Evolutionary conservation across 306 rosid genomes (phyloP), one percentile per base, ranked within the genome.

Genomic region (Lathyrus aphaca): DNA sequence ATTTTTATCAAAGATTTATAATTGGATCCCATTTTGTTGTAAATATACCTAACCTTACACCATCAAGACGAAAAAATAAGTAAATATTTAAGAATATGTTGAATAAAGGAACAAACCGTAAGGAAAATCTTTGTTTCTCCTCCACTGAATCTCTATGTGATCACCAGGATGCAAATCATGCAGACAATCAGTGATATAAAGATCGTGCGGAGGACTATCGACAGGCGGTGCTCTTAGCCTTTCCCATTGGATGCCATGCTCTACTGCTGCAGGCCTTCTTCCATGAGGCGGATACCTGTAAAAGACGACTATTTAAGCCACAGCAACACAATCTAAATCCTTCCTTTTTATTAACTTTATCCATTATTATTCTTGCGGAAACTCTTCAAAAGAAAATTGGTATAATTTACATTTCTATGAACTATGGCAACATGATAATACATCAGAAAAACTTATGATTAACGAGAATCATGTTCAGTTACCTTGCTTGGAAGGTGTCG

Each of bases 401-500:
- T 18, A 18, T 2, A 21, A 15, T 10, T 37, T 43, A 27, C 65
- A 18, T 25, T 48, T 6, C 40, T 25, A n/a, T 61, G 73, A 23
- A 15, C n/a, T 13, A 69, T 27, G 40, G 21, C 55, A 64, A 68
- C 56, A 56, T 30, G 6, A 56, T 30, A 9, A 60, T 23, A 5
- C 37, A 61, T 23, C 8, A 23, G 60, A 54, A 12, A 73, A 51
- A 32, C 35, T 43, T 23, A 61, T 37, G 74, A 70, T 64, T 42
- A 76, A 23, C 57, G 11, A 21, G 35, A 44, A 55, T 54, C 59
- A 58, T 27, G 77, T 70, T 72, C 63, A 72, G 61, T 65, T 85
- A 90, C 98, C 97, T 90, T 46, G 98, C 98, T 81, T 94, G 92
- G 83, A 94, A 94, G 72, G 92, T 88, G 79, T 90, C 89, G 35